A percentile compares a stretch with the other conserved stretches of the same genome.
Conservation (phyloP, 1,139 yeast genomes). For the Candida dubliniensis region DNA sequence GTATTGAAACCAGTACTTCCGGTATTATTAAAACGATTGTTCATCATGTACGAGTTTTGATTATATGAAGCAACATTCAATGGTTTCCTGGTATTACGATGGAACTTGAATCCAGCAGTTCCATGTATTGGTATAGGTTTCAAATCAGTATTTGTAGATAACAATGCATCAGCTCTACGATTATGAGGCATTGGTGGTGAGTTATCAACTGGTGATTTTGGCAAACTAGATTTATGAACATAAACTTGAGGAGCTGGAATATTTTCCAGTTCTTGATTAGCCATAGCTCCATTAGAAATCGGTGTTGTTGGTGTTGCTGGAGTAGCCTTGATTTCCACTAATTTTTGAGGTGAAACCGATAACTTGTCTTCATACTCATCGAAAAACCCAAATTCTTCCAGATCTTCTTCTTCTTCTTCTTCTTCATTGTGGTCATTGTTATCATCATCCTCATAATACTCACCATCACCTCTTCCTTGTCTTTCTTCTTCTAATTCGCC, state of each 20-base stretch:
- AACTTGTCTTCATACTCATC: neutral
- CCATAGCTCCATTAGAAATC: constrained; percentile 6
- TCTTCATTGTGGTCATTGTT: constrained; percentile 6
- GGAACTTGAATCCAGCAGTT: constrained; percentile 33
- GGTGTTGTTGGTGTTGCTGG: neutral
- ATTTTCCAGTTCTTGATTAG: constrained; percentile 9
- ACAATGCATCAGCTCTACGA: constrained; percentile 47
- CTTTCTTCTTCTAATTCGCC: constrained; percentile 18
- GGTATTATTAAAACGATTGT: constrained; percentile 15
- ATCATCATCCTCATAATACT: constrained; percentile 17
- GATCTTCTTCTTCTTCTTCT: constrained; percentile 10
- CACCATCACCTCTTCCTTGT: constrained; percentile 13
- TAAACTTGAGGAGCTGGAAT: neutral
- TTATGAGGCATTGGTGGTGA: constrained; percentile 34
- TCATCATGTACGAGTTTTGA: constrained; percentile 31
- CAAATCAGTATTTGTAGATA: constrained; percentile 40
- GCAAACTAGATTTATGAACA: neutral
- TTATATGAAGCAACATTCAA: constrained; percentile 58
- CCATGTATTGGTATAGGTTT: constrained; percentile 45
- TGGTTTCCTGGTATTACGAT: constrained; percentile 57
- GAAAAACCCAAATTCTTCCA: neutral
- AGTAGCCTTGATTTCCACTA: neutral
- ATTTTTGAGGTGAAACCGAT: constrained; percentile 4
- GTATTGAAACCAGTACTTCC: neutral
- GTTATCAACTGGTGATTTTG: neutral